Percentiles rank a stretch among this genome's conserved stretches.
These are phyloP conservation scores for Pythium graminicola DNA, from an alignment of 352 stramenopile genomes.

Conservation along the genomic window DNA sequence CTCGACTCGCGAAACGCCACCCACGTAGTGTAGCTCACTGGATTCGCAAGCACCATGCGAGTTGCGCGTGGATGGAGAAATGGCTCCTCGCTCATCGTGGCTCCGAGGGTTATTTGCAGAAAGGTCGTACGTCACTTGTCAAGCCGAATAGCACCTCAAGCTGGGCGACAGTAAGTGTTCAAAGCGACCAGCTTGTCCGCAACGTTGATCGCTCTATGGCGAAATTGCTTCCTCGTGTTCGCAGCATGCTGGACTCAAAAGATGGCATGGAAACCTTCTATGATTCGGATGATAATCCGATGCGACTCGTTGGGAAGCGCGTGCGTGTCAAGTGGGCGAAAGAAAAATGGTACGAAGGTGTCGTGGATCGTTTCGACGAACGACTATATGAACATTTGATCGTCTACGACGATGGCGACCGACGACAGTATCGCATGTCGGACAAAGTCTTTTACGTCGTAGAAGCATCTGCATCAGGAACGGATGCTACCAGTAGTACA, in stretches of 20 bases:
- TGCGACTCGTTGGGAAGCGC: slow-evolving; percentile 72
- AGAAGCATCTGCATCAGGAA: neutral
- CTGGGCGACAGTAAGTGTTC: slow-evolving; percentile 38
- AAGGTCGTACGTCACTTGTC: slow-evolving; percentile 68
- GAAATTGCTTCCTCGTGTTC: slow-evolving; percentile 25
- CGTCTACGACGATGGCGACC: slow-evolving; percentile 82
- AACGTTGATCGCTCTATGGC: slow-evolving; percentile 21
- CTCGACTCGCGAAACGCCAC: slow-evolving; percentile 72
- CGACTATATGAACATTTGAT: slow-evolving; percentile 77
- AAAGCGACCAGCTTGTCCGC: slow-evolving; percentile 20
- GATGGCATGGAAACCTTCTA: slow-evolving; percentile 65
- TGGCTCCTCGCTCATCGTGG: slow-evolving; percentile 69
- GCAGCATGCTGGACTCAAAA: slow-evolving; percentile 20
- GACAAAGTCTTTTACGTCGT: slow-evolving; percentile 86
- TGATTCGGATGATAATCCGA: slow-evolving; percentile 84
- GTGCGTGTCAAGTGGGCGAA: slow-evolving; percentile 87
- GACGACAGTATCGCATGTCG: slow-evolving; percentile 83
- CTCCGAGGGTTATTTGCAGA: slow-evolving; percentile 57
- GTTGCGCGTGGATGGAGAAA: slow-evolving; percentile 77
- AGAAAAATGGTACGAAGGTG: slow-evolving; percentile 85
- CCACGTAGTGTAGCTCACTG: slow-evolving; percentile 44
- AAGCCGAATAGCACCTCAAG: slow-evolving; percentile 82
- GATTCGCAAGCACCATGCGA: slow-evolving; percentile 58
- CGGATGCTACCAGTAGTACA: neutral
- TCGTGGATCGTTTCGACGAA: slow-evolving; percentile 72